Percentiles rank a stretch among this genome's conserved stretches.
Evolutionary conservation across 2,329 filamentous ascomycete species (phyloP).

Genomic region (Botrytis galanthina): DNA sequence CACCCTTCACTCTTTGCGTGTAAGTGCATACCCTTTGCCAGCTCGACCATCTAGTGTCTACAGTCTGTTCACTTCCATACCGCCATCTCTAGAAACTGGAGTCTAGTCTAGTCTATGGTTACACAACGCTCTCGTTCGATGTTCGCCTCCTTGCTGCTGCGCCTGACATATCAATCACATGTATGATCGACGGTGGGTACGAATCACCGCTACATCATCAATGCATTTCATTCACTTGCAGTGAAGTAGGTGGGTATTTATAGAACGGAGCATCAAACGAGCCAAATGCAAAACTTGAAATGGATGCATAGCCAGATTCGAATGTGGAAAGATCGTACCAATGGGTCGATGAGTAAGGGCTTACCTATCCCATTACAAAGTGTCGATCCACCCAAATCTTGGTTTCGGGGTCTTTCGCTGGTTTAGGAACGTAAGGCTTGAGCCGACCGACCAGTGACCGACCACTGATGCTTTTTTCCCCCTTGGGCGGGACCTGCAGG

Average conservation of each 20-base stretch:
- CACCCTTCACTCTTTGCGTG: neutral
- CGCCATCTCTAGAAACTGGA: neutral
- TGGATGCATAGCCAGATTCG: neutral
- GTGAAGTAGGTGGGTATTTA: neutral
- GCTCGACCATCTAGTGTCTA: neutral
- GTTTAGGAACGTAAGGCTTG: neutral
- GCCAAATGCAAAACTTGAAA: neutral
- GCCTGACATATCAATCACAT: neutral
- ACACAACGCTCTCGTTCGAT: neutral
- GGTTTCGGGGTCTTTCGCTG: neutral
- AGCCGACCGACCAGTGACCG: neutral
- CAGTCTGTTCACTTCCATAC: neutral
- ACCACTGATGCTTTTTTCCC: neutral
- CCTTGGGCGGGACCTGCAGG: neutral
- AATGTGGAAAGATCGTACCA: neutral
- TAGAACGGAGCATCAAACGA: neutral
- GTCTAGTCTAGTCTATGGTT: neutral
- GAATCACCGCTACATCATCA: neutral
- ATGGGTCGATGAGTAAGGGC: neutral
- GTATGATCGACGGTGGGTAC: constrained; percentile 3
- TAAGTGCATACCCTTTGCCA: neutral
- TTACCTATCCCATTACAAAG: neutral
- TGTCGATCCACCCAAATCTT: neutral
- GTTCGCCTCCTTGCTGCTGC: neutral
- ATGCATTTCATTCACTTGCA: neutral